Evolutionary conservation across 2,329 filamentous ascomycete genomes (phyloP).

Genomic region (Aspergillus oerlinghausenensis): DNA sequence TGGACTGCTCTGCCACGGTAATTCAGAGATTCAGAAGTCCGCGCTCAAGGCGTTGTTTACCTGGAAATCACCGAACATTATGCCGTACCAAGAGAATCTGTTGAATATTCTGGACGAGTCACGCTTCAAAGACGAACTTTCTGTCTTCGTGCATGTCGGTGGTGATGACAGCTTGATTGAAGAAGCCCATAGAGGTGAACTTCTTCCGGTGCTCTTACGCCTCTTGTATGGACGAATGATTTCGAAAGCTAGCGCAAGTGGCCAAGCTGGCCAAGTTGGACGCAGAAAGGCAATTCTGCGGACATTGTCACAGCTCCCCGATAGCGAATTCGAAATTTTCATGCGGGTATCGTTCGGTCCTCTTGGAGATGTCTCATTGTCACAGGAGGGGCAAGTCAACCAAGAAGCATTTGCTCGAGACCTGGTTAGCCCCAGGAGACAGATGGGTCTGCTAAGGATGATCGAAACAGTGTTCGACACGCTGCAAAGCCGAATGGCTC

Average conservation of each 20-base stretch:
- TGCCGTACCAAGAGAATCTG: constrained; percentile 77
- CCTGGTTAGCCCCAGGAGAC: constrained; percentile 66
- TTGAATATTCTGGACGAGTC: constrained; percentile 85
- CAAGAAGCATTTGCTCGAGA: constrained; percentile 55
- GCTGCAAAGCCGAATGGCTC: constrained; percentile 66
- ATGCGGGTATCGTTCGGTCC: constrained; percentile 74
- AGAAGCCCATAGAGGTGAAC: constrained; percentile 62
- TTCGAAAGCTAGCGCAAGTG: constrained; percentile 72
- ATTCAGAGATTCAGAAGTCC: constrained; percentile 80
- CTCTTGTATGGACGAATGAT: constrained; percentile 87
- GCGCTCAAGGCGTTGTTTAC: constrained; percentile 79
- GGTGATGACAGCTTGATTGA: constrained; percentile 62
- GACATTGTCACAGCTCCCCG: constrained; percentile 70
- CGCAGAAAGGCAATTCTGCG: constrained; percentile 70
- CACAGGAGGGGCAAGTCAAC: constrained; percentile 48
- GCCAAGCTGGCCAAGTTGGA: constrained; percentile 74
- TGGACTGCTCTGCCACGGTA: constrained; percentile 76
- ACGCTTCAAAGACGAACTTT: constrained; percentile 89
- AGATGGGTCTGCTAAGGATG: constrained; percentile 90
- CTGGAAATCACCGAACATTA: constrained; percentile 78
- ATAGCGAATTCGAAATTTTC: constrained; percentile 73
- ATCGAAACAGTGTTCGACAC: constrained; percentile 80
- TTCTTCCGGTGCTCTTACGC: constrained; percentile 83
- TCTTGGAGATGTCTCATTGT: constrained; percentile 57
- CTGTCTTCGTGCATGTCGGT: constrained; percentile 75